These are phyloP conservation scores for Saccharomycopsis fibuligera DNA, from an alignment of 805 yeast species.

Conservation along the genomic window DNA sequence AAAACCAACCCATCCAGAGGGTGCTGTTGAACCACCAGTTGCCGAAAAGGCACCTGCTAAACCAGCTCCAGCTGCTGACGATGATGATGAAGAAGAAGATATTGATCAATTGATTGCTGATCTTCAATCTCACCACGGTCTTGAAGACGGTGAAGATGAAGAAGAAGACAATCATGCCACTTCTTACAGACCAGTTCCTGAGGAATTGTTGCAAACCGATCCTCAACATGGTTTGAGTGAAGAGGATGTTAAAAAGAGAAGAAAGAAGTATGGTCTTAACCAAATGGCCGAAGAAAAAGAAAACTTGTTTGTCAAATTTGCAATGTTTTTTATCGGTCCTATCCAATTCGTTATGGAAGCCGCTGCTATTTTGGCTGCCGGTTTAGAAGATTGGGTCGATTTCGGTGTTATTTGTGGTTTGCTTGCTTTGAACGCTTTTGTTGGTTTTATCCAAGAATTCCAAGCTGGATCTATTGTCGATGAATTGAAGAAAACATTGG, in stretches of 20 bases:
- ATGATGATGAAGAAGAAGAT: constrained; percentile 58
- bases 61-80: constrained; percentile 51
- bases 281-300: constrained; percentile 88
- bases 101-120: constrained; percentile 71
- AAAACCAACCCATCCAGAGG: too few relatives aligned
- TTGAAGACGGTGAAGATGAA: constrained; percentile 43
- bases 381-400: constrained; percentile 97
- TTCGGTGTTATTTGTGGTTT: constrained; percentile 94
- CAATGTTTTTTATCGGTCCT: constrained; percentile 89
- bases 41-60: constrained; percentile 51
- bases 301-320: constrained; percentile 70
- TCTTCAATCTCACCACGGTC: constrained; percentile 59
- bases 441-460: constrained; percentile 95
- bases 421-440: constrained; percentile 78
- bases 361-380: constrained; percentile 92
- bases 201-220: constrained; percentile 77
- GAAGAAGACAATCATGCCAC: constrained; percentile 44
- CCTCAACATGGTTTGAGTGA: constrained; percentile 68
- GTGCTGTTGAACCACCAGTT: constrained; percentile 37
- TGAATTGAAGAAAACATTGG: constrained; percentile 90
- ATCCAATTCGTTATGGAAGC: constrained; percentile 97
- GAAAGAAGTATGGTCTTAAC: constrained; percentile 86
- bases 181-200: constrained; percentile 75
- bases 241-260: constrained; percentile 74
- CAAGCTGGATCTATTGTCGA: constrained; percentile 98